A percentile compares a stretch with the other conserved stretches of the same genome.
Evolutionary conservation across 2,329 filamentous ascomycete species (phyloP).

Genomic region (Botrytis hyacinthi): DNA sequence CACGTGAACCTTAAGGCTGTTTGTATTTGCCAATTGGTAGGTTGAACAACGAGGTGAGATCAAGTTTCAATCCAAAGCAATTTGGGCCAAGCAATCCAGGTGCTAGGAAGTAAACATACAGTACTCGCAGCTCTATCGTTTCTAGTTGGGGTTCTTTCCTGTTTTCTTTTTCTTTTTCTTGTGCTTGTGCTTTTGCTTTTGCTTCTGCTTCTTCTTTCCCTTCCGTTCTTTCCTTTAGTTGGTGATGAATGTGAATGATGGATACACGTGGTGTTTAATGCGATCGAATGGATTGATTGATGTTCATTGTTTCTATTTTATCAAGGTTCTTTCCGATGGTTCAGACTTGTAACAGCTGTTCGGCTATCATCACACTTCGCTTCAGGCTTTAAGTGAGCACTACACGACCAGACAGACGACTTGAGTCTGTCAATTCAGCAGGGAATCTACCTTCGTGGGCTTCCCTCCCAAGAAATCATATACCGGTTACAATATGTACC

Average conservation of each 20-base stretch:
- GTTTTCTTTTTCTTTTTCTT: background rate
- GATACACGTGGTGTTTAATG: background rate
- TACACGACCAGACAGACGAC: background rate
- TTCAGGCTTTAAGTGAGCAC: background rate
- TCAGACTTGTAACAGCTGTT: background rate
- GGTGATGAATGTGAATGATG: background rate
- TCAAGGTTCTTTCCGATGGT: background rate
- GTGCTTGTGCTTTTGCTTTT: too few relatives aligned
- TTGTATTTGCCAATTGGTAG: background rate
- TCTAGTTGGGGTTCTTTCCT: background rate
- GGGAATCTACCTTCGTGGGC: background rate
- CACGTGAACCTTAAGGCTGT: background rate
- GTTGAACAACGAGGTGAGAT: background rate
- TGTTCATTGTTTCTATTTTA: background rate
- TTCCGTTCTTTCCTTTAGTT: background rate
- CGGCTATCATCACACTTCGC: background rate
- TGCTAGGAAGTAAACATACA: background rate
- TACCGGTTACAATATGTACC: background rate
- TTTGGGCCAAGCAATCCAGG: too few relatives aligned
- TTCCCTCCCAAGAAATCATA: background rate
- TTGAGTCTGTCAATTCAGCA: background rate
- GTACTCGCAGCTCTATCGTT: background rate
- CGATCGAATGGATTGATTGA: background rate
- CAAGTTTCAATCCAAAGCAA: background rate
- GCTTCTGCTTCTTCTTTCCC: background rate